Percentiles rank a stretch among this genome's conserved stretches.
These are phyloP conservation scores for Hymenoscyphus albidus DNA, from an alignment of 2,329 filamentous ascomycete species.

Conservation along the genomic window DNA sequence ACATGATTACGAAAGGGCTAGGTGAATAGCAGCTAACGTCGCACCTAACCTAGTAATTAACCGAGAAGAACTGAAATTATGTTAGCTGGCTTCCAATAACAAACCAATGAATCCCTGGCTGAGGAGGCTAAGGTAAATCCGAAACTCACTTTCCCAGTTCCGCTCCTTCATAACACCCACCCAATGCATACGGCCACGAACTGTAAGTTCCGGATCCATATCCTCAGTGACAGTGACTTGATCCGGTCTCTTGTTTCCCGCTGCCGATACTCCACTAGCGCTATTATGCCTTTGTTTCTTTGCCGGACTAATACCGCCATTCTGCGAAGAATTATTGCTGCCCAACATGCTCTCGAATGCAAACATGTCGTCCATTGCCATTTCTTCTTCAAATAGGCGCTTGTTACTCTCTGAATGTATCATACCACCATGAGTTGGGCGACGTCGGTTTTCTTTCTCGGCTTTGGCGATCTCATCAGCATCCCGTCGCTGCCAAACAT, in stretches of 20 bases:
- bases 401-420: slow-evolving; percentile 30
- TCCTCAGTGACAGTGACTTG: slow-evolving; percentile 36
- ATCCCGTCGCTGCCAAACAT: slow-evolving; percentile 64
- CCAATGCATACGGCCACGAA: slow-evolving; percentile 66
- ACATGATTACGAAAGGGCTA: not conserved
- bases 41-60: not conserved
- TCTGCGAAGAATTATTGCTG: slow-evolving; percentile 16
- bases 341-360: slow-evolving; percentile 30
- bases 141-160: slow-evolving; percentile 63
- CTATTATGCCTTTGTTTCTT: slow-evolving; percentile 28
- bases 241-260: slow-evolving; percentile 25
- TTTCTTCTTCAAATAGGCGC: slow-evolving; percentile 33
- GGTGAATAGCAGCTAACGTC: not conserved
- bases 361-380: slow-evolving; percentile 28
- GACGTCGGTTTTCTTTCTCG: slow-evolving; percentile 22
- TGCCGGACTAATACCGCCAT: slow-evolving; percentile 4
- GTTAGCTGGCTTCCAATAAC: not conserved
- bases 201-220: slow-evolving; percentile 57
- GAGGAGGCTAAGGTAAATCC: not conserved
- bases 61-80: not conserved
- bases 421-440: slow-evolving; percentile 15
- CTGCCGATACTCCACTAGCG: slow-evolving; percentile 8
- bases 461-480: slow-evolving; percentile 32
- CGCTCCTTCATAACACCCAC: slow-evolving; percentile 68
- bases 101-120: not conserved